Conservation (phyloP, 768 basidiomycete species). For the Boletus barrowsii region DNA sequence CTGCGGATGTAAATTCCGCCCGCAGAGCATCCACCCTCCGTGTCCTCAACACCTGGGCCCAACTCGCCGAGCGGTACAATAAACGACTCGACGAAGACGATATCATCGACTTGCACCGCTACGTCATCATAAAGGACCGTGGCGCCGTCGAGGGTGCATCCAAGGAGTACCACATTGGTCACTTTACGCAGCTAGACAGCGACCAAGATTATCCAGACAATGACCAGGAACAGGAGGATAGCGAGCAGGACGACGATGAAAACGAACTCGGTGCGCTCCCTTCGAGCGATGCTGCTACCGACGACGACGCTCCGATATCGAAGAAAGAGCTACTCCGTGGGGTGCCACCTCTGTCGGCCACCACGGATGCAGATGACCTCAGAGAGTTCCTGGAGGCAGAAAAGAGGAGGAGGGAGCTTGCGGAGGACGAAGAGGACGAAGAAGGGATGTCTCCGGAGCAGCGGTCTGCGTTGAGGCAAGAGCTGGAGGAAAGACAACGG, state of each 20-base stretch:
- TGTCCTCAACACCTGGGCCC: slow-evolving; percentile 61
- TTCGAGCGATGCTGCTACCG: slow-evolving; percentile 23
- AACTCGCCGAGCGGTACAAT: slow-evolving; percentile 66
- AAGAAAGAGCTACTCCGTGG: slow-evolving; percentile 33
- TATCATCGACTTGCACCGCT: slow-evolving; percentile 65
- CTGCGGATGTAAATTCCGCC: slow-evolving; percentile 48
- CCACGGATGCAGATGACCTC: slow-evolving; percentile 60
- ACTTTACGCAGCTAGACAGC: slow-evolving; percentile 41
- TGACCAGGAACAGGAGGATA: slow-evolving; percentile 43
- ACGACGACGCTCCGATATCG: slow-evolving; percentile 28
- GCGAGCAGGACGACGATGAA: slow-evolving; percentile 48
- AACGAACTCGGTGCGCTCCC: slow-evolving; percentile 61
- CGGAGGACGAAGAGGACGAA: slow-evolving; percentile 27
- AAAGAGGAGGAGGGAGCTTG: slow-evolving; percentile 43
- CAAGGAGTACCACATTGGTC: slow-evolving; percentile 49
- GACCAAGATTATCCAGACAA: slow-evolving; percentile 39
- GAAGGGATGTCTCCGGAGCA: slow-evolving; percentile 23
- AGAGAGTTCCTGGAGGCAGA: slow-evolving; percentile 68
- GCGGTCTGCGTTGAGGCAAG: slow-evolving; percentile 13
- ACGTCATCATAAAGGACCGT: slow-evolving; percentile 63
- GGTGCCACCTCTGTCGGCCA: slow-evolving; percentile 43
- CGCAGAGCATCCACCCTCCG: slow-evolving; percentile 53
- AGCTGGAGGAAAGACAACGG: slow-evolving; percentile 11
- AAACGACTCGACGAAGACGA: slow-evolving; percentile 74
- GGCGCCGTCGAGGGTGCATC: slow-evolving; percentile 53